Evolutionary conservation across 345 rosid species (phyloP).

Genomic region (Pelargonium nanum): DNA sequence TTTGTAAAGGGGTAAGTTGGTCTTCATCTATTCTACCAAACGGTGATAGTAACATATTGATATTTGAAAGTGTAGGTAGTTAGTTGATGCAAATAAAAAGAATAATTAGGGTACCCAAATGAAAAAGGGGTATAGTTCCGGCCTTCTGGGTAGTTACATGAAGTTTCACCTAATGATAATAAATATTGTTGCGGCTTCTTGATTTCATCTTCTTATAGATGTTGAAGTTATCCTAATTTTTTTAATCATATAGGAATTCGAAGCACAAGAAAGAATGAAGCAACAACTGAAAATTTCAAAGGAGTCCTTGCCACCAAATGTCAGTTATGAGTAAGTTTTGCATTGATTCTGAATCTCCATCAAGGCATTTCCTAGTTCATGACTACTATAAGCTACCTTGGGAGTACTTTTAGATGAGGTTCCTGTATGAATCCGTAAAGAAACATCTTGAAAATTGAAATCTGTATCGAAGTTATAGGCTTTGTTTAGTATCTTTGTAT

Average conservation of each 20-base stretch:
- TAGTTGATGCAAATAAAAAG: too few relatives aligned
- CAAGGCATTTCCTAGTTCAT: background rate
- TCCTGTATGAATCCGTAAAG: background rate
- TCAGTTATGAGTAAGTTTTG: constrained; percentile 56
- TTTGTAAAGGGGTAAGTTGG: too few relatives aligned
- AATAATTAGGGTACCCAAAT: too few relatives aligned
- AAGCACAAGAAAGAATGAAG: constrained; percentile 65
- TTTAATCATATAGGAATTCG: constrained; percentile 48
- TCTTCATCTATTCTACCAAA: too few relatives aligned
- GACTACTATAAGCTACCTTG: background rate
- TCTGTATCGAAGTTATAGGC: background rate
- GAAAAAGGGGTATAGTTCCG: too few relatives aligned
- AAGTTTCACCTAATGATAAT: too few relatives aligned
- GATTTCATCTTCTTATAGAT: background rate
- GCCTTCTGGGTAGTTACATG: too few relatives aligned
- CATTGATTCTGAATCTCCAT: background rate
- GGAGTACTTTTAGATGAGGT: background rate
- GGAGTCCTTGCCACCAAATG: constrained; percentile 45
- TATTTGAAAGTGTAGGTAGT: too few relatives aligned
- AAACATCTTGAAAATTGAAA: background rate
- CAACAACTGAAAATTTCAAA: constrained; percentile 56
- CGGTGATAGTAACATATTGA: too few relatives aligned
- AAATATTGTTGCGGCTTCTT: background rate
- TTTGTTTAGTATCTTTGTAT: background rate
- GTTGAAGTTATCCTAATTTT: background rate